Evolutionary conservation across 106 monocot genomes (phyloP).

Genomic region (Dioscorea dumetorum): DNA sequence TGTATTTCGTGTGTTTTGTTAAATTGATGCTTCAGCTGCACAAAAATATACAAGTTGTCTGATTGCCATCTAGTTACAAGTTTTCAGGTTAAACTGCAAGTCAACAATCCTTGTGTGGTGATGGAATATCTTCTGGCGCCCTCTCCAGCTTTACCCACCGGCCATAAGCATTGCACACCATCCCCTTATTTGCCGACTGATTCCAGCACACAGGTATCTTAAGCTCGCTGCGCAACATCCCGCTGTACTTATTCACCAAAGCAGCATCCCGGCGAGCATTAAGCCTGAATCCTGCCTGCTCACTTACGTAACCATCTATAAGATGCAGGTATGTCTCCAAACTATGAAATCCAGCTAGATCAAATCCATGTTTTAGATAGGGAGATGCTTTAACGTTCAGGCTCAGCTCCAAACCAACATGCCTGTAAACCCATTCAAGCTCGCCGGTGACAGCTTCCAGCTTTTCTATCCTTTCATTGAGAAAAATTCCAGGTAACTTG

Average conservation of each 20-base stretch:
- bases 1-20: no score
- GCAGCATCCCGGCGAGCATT: slow-evolving; percentile 47
- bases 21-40: no score
- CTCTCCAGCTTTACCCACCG: slow-evolving; percentile 36
- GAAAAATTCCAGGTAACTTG: slow-evolving; percentile 47
- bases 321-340: slow-evolving; percentile 72
- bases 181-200: slow-evolving; percentile 34
- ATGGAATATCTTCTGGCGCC: slow-evolving; percentile 39
- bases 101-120: slow-evolving; percentile 6
- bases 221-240: slow-evolving; percentile 44
- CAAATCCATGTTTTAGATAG: slow-evolving; percentile 31
- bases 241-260: slow-evolving; percentile 59
- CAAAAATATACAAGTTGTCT: no score
- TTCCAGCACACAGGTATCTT: slow-evolving; percentile 49
- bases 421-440: slow-evolving; percentile 43
- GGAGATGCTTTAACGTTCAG: slow-evolving; percentile 37
- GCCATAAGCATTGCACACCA: slow-evolving; percentile 33
- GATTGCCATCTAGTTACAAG: background rate
- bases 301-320: slow-evolving; percentile 37
- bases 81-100: background rate
- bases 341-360: slow-evolving; percentile 43
- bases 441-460: slow-evolving; percentile 14
- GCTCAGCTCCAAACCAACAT: slow-evolving; percentile 43
- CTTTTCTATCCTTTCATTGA: slow-evolving; percentile 41
- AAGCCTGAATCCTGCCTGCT: slow-evolving; percentile 19